These are phyloP conservation scores for Musa troglodytarum DNA, from an alignment of 176 grass and related monocot genomes.

Conservation along the genomic window DNA sequence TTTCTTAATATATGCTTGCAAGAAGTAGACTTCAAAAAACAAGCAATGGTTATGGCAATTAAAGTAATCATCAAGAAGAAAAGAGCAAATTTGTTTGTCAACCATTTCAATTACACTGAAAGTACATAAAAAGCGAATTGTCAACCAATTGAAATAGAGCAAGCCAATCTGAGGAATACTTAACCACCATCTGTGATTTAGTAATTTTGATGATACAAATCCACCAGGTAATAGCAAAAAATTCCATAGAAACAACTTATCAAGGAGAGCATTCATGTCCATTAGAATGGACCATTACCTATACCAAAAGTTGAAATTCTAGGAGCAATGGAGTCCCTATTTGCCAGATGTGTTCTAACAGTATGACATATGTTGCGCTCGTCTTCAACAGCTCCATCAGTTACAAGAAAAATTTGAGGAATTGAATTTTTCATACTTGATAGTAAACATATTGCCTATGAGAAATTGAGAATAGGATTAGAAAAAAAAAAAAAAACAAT, in stretches of 20 bases:
- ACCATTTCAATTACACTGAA: neutral
- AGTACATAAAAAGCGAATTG: neutral
- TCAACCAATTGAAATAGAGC: neutral
- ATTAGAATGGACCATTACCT: conserved; percentile 42
- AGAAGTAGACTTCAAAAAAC: neutral
- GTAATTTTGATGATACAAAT: neutral
- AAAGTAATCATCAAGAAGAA: neutral
- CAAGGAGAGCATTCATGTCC: neutral
- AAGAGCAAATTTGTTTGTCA: neutral
- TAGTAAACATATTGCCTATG: conserved; percentile 65
- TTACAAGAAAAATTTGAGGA: conserved; percentile 91
- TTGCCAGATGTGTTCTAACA: conserved; percentile 37
- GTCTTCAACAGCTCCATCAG: conserved; percentile 83
- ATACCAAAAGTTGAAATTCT: conserved; percentile 90
- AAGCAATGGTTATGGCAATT: neutral
- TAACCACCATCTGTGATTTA: neutral
- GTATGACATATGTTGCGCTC: conserved; percentile 72
- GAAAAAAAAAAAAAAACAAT: neutral
- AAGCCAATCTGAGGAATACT: neutral
- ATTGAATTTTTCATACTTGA: conserved; percentile 47
- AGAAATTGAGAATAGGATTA: conserved; percentile 3
- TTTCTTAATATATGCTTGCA: neutral
- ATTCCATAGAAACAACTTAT: neutral
- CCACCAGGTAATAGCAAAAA: neutral
- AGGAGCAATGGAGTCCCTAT: conserved; percentile 50